Percentiles rank a stretch among this genome's conserved stretches.
phyloP scores from a whole-genome alignment of 768 basidiomycete species.

The Collybiopsis luxurians region DNA sequence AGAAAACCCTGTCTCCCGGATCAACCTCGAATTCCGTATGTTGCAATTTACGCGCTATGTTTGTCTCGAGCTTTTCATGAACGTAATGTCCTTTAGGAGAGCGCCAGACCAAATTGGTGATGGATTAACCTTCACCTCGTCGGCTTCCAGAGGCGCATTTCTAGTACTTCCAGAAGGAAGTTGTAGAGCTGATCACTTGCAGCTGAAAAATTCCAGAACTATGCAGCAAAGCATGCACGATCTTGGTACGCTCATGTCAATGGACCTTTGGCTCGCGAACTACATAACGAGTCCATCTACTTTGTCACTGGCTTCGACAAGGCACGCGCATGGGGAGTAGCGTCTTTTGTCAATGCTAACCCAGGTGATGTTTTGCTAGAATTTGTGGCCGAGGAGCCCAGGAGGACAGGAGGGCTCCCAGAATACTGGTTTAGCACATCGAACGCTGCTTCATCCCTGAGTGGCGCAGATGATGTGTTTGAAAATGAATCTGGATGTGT shows the following conservation, averaged over 20 bases:
- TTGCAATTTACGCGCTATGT: too few relatives aligned
- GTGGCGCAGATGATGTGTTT: neutral
- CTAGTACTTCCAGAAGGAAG: constrained; percentile 33
- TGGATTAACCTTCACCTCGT: constrained; percentile 14
- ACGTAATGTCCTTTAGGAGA: neutral
- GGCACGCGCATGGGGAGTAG: neutral
- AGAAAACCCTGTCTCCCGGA: neutral
- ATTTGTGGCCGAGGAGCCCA: neutral
- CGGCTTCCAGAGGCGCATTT: constrained; percentile 25
- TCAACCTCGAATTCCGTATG: neutral
- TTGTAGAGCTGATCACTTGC: constrained; percentile 20
- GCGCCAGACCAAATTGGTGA: neutral
- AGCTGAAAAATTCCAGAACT: constrained; percentile 21
- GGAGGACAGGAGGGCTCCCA: too few relatives aligned
- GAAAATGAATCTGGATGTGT: neutral
- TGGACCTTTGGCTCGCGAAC: neutral
- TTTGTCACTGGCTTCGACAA: neutral
- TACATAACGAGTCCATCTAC: neutral
- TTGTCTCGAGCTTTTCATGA: too few relatives aligned
- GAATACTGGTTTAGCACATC: too few relatives aligned
- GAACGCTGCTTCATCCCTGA: too few relatives aligned
- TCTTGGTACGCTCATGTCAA: constrained; percentile 26
- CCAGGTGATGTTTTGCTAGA: neutral
- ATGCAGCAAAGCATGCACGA: constrained; percentile 21
- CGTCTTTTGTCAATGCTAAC: neutral